Percentiles rank a stretch among this genome's conserved stretches.
phyloP scores from a whole-genome alignment of 495 filamentous ascomycete species.

The Hypoxylon subgilvum region DNA sequence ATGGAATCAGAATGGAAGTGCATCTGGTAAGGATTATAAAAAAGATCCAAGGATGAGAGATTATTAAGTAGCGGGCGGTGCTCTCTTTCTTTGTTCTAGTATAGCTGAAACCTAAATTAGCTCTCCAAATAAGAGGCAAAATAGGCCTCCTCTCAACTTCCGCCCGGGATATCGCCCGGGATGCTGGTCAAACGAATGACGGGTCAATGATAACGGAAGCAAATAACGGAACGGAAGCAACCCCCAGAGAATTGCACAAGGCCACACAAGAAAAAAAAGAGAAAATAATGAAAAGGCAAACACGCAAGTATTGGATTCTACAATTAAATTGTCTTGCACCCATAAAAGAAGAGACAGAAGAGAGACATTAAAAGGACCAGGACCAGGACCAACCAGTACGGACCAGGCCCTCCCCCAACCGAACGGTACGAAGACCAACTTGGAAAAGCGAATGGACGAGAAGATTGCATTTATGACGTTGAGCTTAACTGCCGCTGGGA shows the following conservation, averaged over 20 bases:
- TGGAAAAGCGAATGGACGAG: conserved; percentile 18
- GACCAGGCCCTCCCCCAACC: conserved; percentile 9
- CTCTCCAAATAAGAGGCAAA: conserved; percentile 19
- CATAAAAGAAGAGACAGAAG: conserved; percentile 3
- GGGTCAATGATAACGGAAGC: background rate
- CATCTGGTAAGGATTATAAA: conserved; percentile 20
- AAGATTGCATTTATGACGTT: conserved; percentile 30
- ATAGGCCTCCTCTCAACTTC: too few relatives aligned
- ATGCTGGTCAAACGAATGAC: background rate
- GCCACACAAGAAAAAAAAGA: background rate
- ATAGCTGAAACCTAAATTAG: conserved; percentile 33
- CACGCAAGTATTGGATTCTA: conserved; percentile 8
- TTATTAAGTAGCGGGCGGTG: background rate
- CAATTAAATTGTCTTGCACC: conserved; percentile 2
- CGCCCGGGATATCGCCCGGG: background rate
- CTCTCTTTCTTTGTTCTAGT: conserved; percentile 19
- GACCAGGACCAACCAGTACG: too few relatives aligned
- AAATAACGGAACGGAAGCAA: too few relatives aligned
- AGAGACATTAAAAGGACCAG: conserved; percentile 13
- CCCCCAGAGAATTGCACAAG: too few relatives aligned
- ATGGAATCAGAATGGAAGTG: background rate
- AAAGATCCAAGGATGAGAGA: background rate
- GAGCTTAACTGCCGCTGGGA: conserved; percentile 25
- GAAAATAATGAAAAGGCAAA: background rate
- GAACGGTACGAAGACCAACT: conserved; percentile 15